A percentile compares a stretch with the other conserved stretches of the same genome.
Conservation (phyloP, 495 filamentous ascomycete genomes). For the Pyrenopolyporus hunteri region DNA sequence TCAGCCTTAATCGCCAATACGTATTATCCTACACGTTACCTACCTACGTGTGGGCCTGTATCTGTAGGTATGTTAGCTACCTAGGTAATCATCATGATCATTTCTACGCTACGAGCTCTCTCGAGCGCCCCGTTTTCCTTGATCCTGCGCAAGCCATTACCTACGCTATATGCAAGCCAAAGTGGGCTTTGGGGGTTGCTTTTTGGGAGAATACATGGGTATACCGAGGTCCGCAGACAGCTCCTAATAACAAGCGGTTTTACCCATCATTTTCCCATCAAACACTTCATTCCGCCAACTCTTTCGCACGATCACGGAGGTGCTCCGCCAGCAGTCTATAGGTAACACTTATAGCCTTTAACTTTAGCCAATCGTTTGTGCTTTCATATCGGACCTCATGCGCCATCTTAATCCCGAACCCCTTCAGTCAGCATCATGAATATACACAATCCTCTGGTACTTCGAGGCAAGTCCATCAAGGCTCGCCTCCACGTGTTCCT, state of each 20-base stretch:
- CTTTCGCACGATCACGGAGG: conserved; percentile 29
- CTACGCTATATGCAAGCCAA: too few species aligned
- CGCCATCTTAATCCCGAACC: conserved; percentile 37
- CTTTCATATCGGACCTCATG: conserved; percentile 37
- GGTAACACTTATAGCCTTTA: conserved; percentile 33
- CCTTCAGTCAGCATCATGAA: conserved; percentile 39
- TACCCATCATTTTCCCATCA: conserved; percentile 29
- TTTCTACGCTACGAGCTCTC: too few species aligned
- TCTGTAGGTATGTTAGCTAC: too few species aligned
- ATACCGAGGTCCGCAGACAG: conserved; percentile 7
- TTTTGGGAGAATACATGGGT: conserved; percentile 6
- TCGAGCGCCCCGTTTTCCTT: too few species aligned
- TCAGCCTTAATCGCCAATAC: conserved; percentile 22
- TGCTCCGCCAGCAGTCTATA: conserved; percentile 36
- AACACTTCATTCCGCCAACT: conserved; percentile 25
- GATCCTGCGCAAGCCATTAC: too few species aligned
- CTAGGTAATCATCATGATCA: too few species aligned
- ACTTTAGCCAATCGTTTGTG: conserved; percentile 29
- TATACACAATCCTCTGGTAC: conserved; percentile 24
- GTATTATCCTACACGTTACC: background rate
- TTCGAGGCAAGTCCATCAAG: conserved; percentile 30
- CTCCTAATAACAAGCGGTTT: conserved; percentile 27
- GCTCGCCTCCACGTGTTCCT: conserved; percentile 20
- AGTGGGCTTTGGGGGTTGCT: background rate
- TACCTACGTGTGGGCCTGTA: too few species aligned